Evolutionary conservation across 2,329 filamentous ascomycete species (phyloP), one percentile per base, ranked within the genome.

Genomic region (Sporothrix sp.): DNA sequence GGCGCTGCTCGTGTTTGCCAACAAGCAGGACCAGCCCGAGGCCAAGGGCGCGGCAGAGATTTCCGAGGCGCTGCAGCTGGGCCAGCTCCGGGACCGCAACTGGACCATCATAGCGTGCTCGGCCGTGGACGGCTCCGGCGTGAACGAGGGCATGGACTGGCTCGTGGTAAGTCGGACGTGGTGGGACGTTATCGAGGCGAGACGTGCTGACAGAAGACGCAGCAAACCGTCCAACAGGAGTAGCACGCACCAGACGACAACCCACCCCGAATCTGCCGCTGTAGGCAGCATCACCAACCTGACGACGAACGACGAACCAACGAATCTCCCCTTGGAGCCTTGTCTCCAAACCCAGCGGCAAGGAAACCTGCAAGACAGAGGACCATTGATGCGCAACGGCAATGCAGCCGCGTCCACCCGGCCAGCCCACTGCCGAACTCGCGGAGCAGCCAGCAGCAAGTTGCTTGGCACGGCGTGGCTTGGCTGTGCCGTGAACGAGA

Each of bases 31-130:
- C 70, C 89, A 97, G 68, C 91, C 91, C 2, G 93, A 93, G 16
- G 91, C 93, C 44, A 95, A 95, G 71, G 93, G 91, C 2, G 93
- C 93, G 1, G 93, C 89, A 16, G 93, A 97, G 66, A 98, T 98
- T 57, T 95, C 87, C 51, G 91, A 97, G 70, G 91, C 90, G 44
- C 70, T 98, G 67, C 85, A 84, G 61, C 70, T 98, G 58, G 90
- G 88, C 49, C 89, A 96, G 68, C 72, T 98, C 65, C 84, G 91
- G 61, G 93, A 98, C 68, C 79, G 93, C 62, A 98, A 97, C 75
- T 98, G 93, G 93, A 97, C 89, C 68, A 98, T 98, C 65, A 89
- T 98, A 66, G 91, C 90, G 20, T 98, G 93, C 68, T 95, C 87
- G 58, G 93, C 93, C 13, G 91, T 98, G 51, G 93, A 96, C 65